A percentile compares a stretch with the other conserved stretches of the same genome.
Conservation (phyloP, 1,139 yeast genomes). For the Suhomyces maxii region DNA sequence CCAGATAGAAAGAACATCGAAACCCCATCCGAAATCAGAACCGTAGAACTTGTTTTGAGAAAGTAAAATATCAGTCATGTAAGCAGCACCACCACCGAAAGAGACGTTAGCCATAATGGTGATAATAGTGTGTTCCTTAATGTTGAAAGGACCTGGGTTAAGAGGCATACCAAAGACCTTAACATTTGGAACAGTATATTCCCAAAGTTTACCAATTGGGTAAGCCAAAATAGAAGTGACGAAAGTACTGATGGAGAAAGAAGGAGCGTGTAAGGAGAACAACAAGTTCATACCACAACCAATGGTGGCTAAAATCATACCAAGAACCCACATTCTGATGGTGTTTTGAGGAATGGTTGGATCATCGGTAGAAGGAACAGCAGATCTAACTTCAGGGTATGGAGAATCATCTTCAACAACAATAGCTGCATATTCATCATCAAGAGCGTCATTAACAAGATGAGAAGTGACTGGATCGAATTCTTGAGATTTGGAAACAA, state of each 20-base stretch:
- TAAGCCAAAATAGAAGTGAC: conserved; percentile 62
- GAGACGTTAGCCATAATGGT: conserved; percentile 62
- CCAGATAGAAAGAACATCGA: conserved; percentile 50
- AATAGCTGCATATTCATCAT: conserved; percentile 46
- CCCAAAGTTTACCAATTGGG: conserved; percentile 62
- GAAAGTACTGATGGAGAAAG: conserved; percentile 52
- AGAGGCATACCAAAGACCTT: conserved; percentile 44
- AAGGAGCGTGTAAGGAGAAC: conserved; percentile 60
- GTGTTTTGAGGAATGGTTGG: conserved; percentile 57
- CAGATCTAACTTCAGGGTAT: conserved; percentile 68
- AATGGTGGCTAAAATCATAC: conserved; percentile 53
- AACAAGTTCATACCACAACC: conserved; percentile 63
- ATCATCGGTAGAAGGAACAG: conserved; percentile 65
- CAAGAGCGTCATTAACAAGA: conserved; percentile 18
- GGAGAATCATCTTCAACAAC: conserved; percentile 57
- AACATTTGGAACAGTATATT: conserved; percentile 45
- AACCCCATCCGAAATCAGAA: conserved; percentile 51
- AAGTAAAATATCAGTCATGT: conserved; percentile 59
- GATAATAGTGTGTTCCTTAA: conserved; percentile 65
- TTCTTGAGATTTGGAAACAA: conserved; percentile 34
- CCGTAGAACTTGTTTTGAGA: conserved; percentile 55
- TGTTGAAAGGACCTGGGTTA: conserved; percentile 66
- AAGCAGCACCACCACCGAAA: conserved; percentile 61
- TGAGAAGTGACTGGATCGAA: conserved; percentile 38
- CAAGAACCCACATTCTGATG: conserved; percentile 58